phyloP scores from a whole-genome alignment of 139 green algal genomes.

The Haematococcus lacustris region DNA sequence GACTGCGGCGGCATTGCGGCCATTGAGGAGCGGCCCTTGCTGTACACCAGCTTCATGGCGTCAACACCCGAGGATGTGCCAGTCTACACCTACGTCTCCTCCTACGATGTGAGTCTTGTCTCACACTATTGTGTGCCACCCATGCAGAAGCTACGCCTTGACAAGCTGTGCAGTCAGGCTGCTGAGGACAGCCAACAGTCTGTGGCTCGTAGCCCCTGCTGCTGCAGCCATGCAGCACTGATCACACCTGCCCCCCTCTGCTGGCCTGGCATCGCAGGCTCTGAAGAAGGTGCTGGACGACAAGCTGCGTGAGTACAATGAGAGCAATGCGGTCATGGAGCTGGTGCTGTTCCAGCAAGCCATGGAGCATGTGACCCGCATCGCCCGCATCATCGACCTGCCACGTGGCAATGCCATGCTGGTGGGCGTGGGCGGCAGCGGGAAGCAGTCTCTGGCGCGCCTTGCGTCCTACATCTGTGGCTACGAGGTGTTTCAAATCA shows the following conservation, averaged over 20 bases:
- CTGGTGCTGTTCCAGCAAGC: conserved; percentile 80
- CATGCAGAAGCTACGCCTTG: no score
- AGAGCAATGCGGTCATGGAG: conserved; percentile 75
- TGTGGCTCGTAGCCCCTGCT: no score
- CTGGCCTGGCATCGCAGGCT: no score
- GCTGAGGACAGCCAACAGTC: no score
- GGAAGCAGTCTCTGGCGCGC: conserved; percentile 70
- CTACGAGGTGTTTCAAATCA: conserved; percentile 79
- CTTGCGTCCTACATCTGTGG: conserved; percentile 74
- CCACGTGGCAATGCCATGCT: conserved; percentile 81
- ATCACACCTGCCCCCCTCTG: no score
- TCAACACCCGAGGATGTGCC: conserved; percentile 26
- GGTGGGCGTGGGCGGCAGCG: conserved; percentile 72
- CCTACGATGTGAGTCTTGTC: conserved; percentile 12
- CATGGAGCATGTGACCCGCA: conserved; percentile 75
- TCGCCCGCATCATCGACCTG: conserved; percentile 73
- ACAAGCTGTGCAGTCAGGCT: no score
- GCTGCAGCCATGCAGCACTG: no score
- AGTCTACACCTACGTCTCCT: conserved; percentile 44
- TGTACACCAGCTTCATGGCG: conserved; percentile 53
- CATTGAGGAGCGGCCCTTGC: conserved; percentile 59
- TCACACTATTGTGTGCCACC: no score
- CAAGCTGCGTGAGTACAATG: conserved; percentile 84
- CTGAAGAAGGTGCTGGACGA: conserved; percentile 70
- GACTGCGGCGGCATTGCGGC: conserved; percentile 40